Conservation (phyloP, 495 filamentous ascomycete species). For the Thozetella sp. region DNA sequence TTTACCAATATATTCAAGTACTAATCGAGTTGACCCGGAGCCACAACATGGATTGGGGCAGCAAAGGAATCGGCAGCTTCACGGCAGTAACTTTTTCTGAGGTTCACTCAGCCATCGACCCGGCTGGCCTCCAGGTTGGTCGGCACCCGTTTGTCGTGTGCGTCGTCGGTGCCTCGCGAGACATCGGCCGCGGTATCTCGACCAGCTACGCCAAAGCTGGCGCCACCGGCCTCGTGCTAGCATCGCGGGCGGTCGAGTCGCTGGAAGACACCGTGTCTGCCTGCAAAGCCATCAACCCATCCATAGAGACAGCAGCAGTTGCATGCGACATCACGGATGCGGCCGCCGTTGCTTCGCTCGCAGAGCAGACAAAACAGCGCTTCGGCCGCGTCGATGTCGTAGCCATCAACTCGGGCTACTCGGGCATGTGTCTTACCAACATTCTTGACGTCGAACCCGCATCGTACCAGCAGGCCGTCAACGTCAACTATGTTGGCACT, state of each 20-base stretch:
- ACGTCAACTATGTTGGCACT: neutral
- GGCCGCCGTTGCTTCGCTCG: neutral
- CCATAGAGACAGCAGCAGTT: neutral
- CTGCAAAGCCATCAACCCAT: neutral
- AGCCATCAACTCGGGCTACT: neutral
- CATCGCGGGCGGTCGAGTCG: neutral
- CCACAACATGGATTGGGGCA: slow-evolving; percentile 1
- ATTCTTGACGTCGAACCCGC: neutral
- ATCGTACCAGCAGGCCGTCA: slow-evolving; percentile 2
- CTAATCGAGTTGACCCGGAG: no score
- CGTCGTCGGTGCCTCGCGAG: neutral
- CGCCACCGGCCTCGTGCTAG: neutral
- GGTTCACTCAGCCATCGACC: neutral
- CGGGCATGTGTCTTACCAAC: neutral
- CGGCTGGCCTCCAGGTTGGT: neutral
- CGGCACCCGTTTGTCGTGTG: neutral
- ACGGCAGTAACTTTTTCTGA: neutral
- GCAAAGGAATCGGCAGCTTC: neutral
- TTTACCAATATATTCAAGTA: no score
- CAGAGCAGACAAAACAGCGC: neutral
- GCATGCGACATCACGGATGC: neutral
- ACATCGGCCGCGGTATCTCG: neutral
- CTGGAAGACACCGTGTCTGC: neutral
- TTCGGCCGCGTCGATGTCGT: slow-evolving; percentile 1
- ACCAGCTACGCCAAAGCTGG: neutral